Evolutionary conservation across 2,329 filamentous ascomycete species (phyloP).

Genomic region (Xylariaceae sp.): DNA sequence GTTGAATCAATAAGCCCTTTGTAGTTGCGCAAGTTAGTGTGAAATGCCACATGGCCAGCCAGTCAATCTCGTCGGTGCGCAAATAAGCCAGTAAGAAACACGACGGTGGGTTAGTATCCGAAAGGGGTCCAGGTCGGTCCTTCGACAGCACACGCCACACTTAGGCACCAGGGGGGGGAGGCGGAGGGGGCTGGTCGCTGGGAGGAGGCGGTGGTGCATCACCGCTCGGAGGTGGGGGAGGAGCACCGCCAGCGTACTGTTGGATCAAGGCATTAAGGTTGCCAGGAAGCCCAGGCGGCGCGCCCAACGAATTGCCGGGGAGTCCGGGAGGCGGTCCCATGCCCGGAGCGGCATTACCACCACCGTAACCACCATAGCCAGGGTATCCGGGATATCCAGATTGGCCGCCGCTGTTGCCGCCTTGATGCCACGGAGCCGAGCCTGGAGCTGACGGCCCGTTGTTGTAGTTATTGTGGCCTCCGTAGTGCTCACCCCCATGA

Average conservation of each 20-base stretch:
- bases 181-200: constrained; percentile 58
- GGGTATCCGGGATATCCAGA: constrained; percentile 55
- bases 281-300: constrained; percentile 51
- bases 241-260: constrained; percentile 54
- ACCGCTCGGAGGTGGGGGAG: constrained; percentile 57
- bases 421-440: constrained; percentile 60
- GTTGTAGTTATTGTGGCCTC: constrained; percentile 39
- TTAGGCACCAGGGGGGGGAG: constrained; percentile 52
- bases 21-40: constrained; percentile 13
- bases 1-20: constrained; percentile 3
- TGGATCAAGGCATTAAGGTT: constrained; percentile 64
- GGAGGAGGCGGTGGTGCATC: constrained; percentile 58
- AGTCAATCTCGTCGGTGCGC: too few species aligned
- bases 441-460: constrained; percentile 32
- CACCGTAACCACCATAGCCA: constrained; percentile 44
- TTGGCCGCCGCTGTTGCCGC: constrained; percentile 38
- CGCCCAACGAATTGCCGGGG: constrained; percentile 46
- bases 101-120: constrained; percentile 23
- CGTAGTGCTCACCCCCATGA: constrained; percentile 40
- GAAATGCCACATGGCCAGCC: background rate
- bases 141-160: constrained; percentile 12
- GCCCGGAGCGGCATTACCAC: constrained; percentile 47
- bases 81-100: too few species aligned
- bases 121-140: constrained; percentile 7
- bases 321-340: constrained; percentile 44